Base-by-base conservation (phyloP, 495 filamentous ascomycete species). In the Talaromyces wortmannii region DNA sequence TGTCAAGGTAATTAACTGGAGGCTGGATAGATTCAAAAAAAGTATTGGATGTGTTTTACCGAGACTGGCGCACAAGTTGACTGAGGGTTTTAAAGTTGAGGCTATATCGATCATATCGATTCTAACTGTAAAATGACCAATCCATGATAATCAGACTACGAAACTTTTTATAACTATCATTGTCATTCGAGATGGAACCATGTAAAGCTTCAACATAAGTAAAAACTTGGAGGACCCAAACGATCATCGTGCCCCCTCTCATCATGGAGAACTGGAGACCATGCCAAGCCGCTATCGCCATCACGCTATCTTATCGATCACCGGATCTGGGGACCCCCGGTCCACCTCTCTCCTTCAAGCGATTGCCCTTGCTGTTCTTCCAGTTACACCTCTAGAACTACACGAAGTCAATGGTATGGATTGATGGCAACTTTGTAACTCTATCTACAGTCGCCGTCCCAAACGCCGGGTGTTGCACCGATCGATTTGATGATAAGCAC, bases 1-100 rank as follows among this genome's bases (percentile, higher is more conserved):
- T 88, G 63, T 83, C 81, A 63, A 69, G 82, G 67, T 85, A 75
- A 68, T 46, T 13, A 5, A 30, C 30, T 52, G 11, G 30, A 40
- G 45, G 36, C 7, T 6, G 46, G 7, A 31, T 31, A 49, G 40
- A 55, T 23, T 15, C 29, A 55, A 44, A n/a, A 32, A 55, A 46
- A 45, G 10, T 17, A 47, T 47, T 47, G 12, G 31, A 13, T 49
- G 45, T 55, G 13, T 55, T 30, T 55, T 45, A 55, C 40, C 17
- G 12, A 45, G 52, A 13, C 18, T 31, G 52, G 52, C 52, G 52
- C 23, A 46, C 32, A 16, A n/a, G 43, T 46, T 31, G 23, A 46
- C 33, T 43, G 44, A 53, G 31, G 17, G 36, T 53, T 45, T 46
- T 47, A 6, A 47, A 29, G 15, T 8, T 11, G 15, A 10, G 45